phyloP scores from a whole-genome alignment of 805 yeast species.

The Suhomyces kilbournensis region DNA sequence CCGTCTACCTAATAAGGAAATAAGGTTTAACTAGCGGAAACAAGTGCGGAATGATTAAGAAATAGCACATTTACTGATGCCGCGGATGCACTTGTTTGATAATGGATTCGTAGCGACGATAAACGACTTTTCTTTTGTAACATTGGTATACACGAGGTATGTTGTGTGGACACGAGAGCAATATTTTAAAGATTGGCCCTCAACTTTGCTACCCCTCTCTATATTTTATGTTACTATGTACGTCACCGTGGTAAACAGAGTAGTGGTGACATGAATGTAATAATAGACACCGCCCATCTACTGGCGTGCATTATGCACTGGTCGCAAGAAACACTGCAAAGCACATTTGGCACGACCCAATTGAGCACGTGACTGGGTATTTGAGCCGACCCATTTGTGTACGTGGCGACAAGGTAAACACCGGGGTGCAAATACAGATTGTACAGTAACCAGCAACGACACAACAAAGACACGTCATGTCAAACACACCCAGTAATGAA shows the following conservation, averaged over 20 bases:
- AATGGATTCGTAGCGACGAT: neutral
- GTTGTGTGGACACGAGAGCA: neutral
- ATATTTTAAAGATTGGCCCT: neutral
- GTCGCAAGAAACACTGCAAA: neutral
- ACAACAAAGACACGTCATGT: neutral
- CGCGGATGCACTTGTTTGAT: neutral
- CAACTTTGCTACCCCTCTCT: neutral
- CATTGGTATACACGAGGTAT: neutral
- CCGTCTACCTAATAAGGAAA: neutral
- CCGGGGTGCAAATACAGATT: neutral
- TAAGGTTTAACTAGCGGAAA: neutral
- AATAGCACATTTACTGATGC: neutral
- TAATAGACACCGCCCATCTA: neutral
- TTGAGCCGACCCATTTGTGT: neutral
- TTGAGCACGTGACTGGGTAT: neutral
- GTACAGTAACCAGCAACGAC: neutral
- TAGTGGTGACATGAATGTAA: neutral
- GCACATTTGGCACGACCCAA: neutral
- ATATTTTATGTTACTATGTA: neutral
- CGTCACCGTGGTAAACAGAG: neutral
- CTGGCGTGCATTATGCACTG: neutral
- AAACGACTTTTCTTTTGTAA: neutral
- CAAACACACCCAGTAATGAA: conserved; percentile 1
- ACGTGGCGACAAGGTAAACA: neutral
- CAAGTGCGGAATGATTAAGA: neutral